Percentiles rank a stretch among this genome's conserved stretches.
Evolutionary conservation across 495 filamentous ascomycete species (phyloP).

Genomic region (Endocarpon pusillum): DNA sequence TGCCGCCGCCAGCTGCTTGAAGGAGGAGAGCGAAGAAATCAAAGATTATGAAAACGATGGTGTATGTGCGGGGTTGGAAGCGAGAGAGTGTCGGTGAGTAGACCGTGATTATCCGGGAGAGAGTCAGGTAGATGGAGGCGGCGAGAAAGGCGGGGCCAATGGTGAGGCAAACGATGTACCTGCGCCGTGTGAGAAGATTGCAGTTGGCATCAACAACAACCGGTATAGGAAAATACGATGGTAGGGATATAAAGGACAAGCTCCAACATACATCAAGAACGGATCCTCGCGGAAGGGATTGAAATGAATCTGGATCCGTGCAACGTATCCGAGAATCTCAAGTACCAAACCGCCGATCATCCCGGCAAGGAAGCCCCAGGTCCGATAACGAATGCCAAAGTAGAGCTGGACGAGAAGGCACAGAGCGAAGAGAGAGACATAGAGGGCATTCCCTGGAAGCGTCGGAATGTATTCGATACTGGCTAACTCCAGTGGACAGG

Average conservation of each 20-base stretch:
- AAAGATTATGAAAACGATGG: constrained; percentile 33
- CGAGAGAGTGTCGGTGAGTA: constrained; percentile 30
- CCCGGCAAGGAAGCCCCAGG: constrained; percentile 16
- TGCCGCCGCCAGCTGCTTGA: constrained; percentile 35
- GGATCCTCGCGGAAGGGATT: constrained; percentile 20
- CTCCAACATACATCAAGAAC: constrained; percentile 21
- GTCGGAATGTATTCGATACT: constrained; percentile 21
- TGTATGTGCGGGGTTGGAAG: constrained; percentile 31
- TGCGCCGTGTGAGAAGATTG: constrained; percentile 7
- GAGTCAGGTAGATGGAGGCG: constrained; percentile 38
- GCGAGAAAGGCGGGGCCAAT: constrained; percentile 39
- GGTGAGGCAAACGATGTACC: constrained; percentile 33
- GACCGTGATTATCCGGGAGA: constrained; percentile 32
- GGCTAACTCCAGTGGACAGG: constrained; percentile 17
- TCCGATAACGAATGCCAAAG: constrained; percentile 14
- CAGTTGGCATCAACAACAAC: neutral
- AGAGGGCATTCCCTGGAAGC: constrained; percentile 19
- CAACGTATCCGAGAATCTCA: constrained; percentile 25
- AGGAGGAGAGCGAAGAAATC: constrained; percentile 37
- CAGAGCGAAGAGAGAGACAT: constrained; percentile 17
- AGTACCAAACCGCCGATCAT: constrained; percentile 16
- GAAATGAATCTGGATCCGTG: constrained; percentile 20
- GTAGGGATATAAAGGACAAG: neutral
- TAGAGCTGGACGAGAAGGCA: constrained; percentile 16
- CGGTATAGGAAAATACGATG: neutral